A percentile compares a stretch with the other conserved stretches of the same genome.
Evolutionary conservation across 1,284 basidiomycete species (phyloP).

Genomic region (Ustilago crameri): DNA sequence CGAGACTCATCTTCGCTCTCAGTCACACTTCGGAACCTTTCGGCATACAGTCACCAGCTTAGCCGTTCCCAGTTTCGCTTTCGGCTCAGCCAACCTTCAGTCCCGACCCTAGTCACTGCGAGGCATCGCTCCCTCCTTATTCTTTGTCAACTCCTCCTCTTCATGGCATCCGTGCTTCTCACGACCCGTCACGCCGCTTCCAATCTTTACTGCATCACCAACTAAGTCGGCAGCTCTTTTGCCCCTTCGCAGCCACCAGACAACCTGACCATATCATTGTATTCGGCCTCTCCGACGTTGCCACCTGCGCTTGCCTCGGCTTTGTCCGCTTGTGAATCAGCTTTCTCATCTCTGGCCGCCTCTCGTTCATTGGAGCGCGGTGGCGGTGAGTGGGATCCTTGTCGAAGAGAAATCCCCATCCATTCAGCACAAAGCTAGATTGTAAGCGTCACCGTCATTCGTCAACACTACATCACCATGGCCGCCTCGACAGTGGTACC

Average conservation of each 20-base stretch:
- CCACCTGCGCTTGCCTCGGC: background rate
- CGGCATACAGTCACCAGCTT: slow-evolving; percentile 12
- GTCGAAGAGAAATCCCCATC: background rate
- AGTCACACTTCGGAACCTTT: slow-evolving; percentile 9
- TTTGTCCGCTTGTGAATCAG: slow-evolving; percentile 1
- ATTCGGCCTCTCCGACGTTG: background rate
- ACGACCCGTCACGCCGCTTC: no score
- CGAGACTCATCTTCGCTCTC: background rate
- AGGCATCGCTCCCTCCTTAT: no score
- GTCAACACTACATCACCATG: slow-evolving; percentile 11
- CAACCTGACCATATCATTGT: no score
- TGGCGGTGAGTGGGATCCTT: background rate
- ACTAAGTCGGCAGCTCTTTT: no score
- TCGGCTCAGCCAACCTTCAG: background rate
- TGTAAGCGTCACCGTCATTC: background rate
- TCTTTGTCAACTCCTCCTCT: no score
- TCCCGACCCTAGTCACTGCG: background rate
- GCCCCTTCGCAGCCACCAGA: no score
- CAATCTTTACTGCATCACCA: no score
- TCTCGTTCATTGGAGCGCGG: background rate
- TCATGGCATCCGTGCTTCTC: no score
- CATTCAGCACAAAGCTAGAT: background rate
- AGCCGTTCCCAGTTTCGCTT: no score
- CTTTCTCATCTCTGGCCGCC: background rate
- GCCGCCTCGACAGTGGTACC: slow-evolving; percentile 23